Evolutionary conservation across 352 stramenopile genomes (phyloP).

Genomic region (Globisporangium spinosum): DNA sequence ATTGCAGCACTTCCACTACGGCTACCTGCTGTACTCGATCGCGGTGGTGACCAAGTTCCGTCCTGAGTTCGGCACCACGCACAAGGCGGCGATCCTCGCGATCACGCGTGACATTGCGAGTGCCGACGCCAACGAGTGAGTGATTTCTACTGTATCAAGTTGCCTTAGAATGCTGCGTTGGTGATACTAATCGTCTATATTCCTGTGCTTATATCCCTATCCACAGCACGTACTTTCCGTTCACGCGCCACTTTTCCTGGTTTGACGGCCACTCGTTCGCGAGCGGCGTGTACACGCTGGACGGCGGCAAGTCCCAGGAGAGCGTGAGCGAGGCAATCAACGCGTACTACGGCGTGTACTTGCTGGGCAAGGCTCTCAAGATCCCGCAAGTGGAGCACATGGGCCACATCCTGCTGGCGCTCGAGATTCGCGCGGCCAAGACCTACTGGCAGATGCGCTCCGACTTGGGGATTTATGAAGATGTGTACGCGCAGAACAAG

Average conservation of each 20-base stretch:
- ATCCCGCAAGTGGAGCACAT: constrained; percentile 83
- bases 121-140: constrained; percentile 56
- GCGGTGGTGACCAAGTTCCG: constrained; percentile 80
- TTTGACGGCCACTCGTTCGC: constrained; percentile 97
- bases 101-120: constrained; percentile 81
- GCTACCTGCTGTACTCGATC: constrained; percentile 89
- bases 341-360: constrained; percentile 96
- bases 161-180: not conserved
- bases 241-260: constrained; percentile 95
- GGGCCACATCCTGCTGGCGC: constrained; percentile 87
- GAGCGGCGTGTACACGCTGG: constrained; percentile 93
- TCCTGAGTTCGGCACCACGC: constrained; percentile 57
- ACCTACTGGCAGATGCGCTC: constrained; percentile 95
- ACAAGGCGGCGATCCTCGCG: constrained; percentile 72
- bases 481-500: constrained; percentile 71
- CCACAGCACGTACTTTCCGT: constrained; percentile 78
- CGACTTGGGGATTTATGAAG: constrained; percentile 58
- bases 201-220: not conserved
- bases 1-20: constrained; percentile 95
- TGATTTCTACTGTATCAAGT: constrained; percentile 16
- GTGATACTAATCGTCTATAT: constrained; percentile 7
- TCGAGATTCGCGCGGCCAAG: constrained; percentile 92
- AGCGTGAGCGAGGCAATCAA: constrained; percentile 96
- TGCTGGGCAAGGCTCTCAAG: constrained; percentile 81
- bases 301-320: constrained; percentile 95